A percentile compares a stretch with the other conserved stretches of the same genome.
These are phyloP conservation scores for Hypoxylon fragiforme DNA, from an alignment of 495 filamentous ascomycete species.

Conservation along the genomic window DNA sequence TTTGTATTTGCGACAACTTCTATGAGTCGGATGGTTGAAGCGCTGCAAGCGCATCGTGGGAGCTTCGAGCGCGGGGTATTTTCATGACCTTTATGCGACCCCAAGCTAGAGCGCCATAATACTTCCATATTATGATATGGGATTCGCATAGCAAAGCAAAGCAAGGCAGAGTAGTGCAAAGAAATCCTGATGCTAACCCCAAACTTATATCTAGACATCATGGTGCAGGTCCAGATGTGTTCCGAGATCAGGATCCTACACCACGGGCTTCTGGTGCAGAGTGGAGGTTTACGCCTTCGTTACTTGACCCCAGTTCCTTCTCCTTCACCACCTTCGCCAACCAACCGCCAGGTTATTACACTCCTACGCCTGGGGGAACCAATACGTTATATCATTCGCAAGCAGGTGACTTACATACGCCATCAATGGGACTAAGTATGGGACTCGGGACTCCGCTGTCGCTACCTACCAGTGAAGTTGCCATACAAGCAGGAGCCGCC, in stretches of 20 bases:
- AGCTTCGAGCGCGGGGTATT: conserved; percentile 32
- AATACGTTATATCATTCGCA: conserved; percentile 80
- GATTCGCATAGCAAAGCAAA: too few relatives aligned
- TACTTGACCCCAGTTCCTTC: conserved; percentile 83
- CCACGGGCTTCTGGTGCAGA: conserved; percentile 74
- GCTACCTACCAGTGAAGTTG: conserved; percentile 66
- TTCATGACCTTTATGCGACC: conserved; percentile 6
- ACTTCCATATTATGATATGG: conserved; percentile 12
- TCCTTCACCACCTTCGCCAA: conserved; percentile 75
- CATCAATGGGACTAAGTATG: conserved; percentile 60
- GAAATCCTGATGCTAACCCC: conserved; percentile 9
- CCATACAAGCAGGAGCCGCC: conserved; percentile 56
- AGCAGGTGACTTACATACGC: conserved; percentile 89
- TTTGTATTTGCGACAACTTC: conserved; percentile 16
- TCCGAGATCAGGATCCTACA: conserved; percentile 81
- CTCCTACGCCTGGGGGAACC: conserved; percentile 82
- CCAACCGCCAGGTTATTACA: conserved; percentile 83
- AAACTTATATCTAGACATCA: conserved; percentile 38
- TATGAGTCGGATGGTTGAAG: conserved; percentile 19
- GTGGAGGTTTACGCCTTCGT: conserved; percentile 83
- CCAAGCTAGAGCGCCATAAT: conserved; percentile 15
- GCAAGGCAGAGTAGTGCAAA: not conserved
- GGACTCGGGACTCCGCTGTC: conserved; percentile 85
- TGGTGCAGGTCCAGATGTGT: conserved; percentile 47
- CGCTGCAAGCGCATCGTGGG: conserved; percentile 32